Evolutionary conservation across 2,329 filamentous ascomycete species (phyloP), one percentile per base, ranked within the genome.

Genomic region (Aspergillus sojae): DNA sequence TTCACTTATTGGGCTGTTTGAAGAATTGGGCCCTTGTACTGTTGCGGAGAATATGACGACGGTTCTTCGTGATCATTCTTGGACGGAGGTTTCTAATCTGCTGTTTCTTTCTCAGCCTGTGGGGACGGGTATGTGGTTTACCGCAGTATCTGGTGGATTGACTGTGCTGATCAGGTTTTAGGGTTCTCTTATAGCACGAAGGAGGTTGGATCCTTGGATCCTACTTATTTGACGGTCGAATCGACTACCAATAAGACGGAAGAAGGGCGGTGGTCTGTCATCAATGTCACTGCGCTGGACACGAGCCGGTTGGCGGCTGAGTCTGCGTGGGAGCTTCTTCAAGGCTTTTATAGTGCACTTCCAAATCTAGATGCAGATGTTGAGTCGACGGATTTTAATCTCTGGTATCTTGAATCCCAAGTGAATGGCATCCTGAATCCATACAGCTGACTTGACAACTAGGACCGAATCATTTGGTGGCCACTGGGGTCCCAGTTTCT

Each of bases 21-120:
- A 80, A 70, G 77, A 81, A 67, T 65, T 79, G 62, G 79, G 79
- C 6, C 78, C 79, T 19, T 81, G 79, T 65, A 72, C 73, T 55
- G 75, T 85, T 50, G 80, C 81, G 30, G 75, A 80, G 60, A 74
- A 79, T 41, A 80, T n/a, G 77, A 81, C 19, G 75, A 78, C 67
- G 73, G 52, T 54, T 16, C 52, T 82, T 71, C 89, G 89, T 69
- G 85, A 85, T 5, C 84, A 87, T 75, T 82, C 82, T 6, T 89
- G 85, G 85, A 87, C 82, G 67, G 83, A 87, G 64, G 82, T 83
- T 30, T 85, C 82, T 34, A 88, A 88, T 70, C 77, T 89, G 73
- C 76, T 89, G 11, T 89, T 88, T 75, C 78, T 89, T 55, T 86
- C 85, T 59, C 86, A 89, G 74, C 87, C 87, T 9, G 77, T 86